phyloP scores from a whole-genome alignment of 257 asterid genomes.

The Coffea eugenioides region DNA sequence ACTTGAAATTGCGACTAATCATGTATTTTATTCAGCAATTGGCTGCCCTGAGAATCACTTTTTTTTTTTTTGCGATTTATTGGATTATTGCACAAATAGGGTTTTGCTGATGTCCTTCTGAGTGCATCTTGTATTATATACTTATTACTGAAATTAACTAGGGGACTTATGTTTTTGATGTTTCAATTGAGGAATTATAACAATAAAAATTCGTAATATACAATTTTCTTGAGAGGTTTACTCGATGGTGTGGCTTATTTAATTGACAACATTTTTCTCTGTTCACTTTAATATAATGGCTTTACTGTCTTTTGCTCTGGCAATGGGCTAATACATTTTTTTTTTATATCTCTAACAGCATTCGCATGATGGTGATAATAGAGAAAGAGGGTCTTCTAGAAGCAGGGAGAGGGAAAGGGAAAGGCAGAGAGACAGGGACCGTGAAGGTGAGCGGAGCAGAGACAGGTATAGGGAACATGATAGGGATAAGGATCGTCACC shows the following conservation, averaged over 20 bases:
- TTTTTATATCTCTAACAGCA: constrained; percentile 16
- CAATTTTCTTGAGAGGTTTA: background rate
- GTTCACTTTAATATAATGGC: too few species aligned
- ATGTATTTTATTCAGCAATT: background rate
- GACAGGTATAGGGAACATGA: constrained; percentile 38
- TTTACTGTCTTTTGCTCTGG: background rate
- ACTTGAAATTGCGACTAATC: background rate
- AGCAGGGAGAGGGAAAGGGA: constrained; percentile 33
- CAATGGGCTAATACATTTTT: background rate
- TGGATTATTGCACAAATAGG: background rate
- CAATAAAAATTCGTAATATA: background rate
- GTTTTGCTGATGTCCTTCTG: background rate
- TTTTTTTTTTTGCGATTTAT: background rate
- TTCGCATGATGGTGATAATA: constrained; percentile 26
- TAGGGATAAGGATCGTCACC: constrained; percentile 60
- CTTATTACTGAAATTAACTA: background rate
- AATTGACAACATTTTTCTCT: background rate
- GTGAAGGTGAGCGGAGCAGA: constrained; percentile 25
- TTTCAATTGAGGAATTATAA: background rate
- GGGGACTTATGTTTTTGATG: background rate
- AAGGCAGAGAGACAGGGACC: constrained; percentile 30
- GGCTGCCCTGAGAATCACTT: background rate
- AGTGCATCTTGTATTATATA: too few species aligned
- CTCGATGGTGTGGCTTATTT: background rate
- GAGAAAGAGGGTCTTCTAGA: constrained; percentile 38